phyloP scores from a whole-genome alignment of 805 yeast genomes.

The Saccharomycopsis synnaedendra region DNA sequence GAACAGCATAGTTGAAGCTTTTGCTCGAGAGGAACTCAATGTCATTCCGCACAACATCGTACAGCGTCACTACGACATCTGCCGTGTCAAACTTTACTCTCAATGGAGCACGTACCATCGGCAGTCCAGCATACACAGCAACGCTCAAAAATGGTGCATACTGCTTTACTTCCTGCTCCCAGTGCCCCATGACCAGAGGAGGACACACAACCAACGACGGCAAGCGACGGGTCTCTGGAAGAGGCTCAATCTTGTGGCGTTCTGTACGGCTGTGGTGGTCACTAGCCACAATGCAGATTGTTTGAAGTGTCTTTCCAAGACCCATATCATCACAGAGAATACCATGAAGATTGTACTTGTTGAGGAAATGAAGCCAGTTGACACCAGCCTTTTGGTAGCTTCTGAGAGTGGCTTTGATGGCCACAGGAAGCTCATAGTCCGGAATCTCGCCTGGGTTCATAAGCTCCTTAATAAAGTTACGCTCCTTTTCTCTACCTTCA shows the following conservation, averaged over 20 bases:
- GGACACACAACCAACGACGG: constrained; percentile 92
- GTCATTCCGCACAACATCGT: constrained; percentile 94
- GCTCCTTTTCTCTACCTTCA: constrained; percentile 83
- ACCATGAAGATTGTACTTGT: constrained; percentile 92
- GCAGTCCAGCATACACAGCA: constrained; percentile 89
- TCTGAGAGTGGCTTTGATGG: constrained; percentile 85
- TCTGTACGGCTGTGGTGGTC: constrained; percentile 83
- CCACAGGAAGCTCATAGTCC: constrained; percentile 80
- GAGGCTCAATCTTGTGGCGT: constrained; percentile 45
- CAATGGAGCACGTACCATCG: constrained; percentile 51
- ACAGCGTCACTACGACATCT: constrained; percentile 91
- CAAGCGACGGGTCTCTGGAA: constrained; percentile 57
- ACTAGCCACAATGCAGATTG: constrained; percentile 93
- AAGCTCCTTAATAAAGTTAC: constrained; percentile 94
- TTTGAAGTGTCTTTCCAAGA: constrained; percentile 90
- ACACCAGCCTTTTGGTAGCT: constrained; percentile 98
- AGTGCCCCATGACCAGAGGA: constrained; percentile 95
- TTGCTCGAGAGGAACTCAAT: constrained; percentile 44
- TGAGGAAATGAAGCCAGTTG: constrained; percentile 93
- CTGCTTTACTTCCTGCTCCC: constrained; percentile 91
- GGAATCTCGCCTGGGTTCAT: constrained; percentile 91
- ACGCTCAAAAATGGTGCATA: constrained; percentile 83
- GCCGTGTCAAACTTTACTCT: constrained; percentile 38
- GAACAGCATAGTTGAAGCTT: constrained; percentile 85
- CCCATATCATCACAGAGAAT: constrained; percentile 99